These are phyloP conservation scores for Pinus tabuliformis DNA, from an alignment of 75 land plant genomes.

Conservation along the genomic window DNA sequence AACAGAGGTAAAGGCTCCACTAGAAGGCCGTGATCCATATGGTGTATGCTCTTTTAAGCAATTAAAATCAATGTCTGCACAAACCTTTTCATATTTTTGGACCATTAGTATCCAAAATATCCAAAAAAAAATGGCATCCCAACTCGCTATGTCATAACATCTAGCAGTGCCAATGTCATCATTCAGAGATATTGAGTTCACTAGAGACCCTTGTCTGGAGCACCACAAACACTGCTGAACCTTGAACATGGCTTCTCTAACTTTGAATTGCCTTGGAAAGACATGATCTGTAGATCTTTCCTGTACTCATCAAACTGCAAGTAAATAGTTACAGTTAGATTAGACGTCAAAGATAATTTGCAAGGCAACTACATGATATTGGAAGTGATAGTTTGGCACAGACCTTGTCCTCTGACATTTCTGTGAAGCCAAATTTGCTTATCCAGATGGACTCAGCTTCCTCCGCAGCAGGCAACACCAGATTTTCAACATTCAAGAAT, in stretches of 20 bases:
- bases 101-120: slow-evolving; percentile 7
- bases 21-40: background rate
- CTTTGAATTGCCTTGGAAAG: slow-evolving; percentile 71
- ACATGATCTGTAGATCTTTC: slow-evolving; percentile 52
- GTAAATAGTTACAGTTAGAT: slow-evolving; percentile 8
- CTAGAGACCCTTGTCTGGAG: background rate
- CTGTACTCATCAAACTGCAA: slow-evolving; percentile 44
- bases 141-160: background rate
- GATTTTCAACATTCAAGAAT: slow-evolving; percentile 52
- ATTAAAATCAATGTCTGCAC: background rate
- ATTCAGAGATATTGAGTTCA: background rate
- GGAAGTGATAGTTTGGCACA: slow-evolving; percentile 8
- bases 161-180: background rate
- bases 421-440: slow-evolving; percentile 75
- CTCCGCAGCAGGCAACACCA: slow-evolving; percentile 84
- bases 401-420: slow-evolving; percentile 63
- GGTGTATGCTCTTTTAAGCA: background rate
- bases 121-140: background rate
- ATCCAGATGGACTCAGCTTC: slow-evolving; percentile 82
- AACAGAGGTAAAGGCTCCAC: background rate
- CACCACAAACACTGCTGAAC: background rate
- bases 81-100: background rate
- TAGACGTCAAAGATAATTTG: background rate
- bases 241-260: slow-evolving; percentile 40
- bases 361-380: background rate